phyloP scores from a whole-genome alignment of 2,329 filamentous ascomycete species.

The Botrytis byssoidea region DNA sequence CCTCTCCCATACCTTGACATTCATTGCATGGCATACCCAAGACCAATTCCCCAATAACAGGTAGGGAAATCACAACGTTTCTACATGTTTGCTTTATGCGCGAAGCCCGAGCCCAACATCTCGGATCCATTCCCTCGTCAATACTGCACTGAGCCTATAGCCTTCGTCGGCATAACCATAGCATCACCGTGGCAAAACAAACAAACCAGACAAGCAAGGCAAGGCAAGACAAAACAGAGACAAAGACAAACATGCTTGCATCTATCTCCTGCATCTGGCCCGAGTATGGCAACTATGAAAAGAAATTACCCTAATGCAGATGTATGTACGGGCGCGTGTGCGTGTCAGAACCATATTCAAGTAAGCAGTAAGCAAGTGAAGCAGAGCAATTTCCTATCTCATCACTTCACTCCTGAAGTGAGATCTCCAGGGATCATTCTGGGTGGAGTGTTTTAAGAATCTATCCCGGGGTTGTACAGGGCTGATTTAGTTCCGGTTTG shows the following conservation, averaged over 20 bases:
- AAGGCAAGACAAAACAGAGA: background rate
- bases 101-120: constrained; percentile 9
- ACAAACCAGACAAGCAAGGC: background rate
- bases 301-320: constrained; percentile 16
- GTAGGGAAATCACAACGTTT: background rate
- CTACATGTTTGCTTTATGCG: constrained; percentile 5
- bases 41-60: background rate
- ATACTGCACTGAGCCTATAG: background rate
- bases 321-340: constrained; percentile 10
- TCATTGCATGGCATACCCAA: background rate
- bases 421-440: background rate
- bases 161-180: constrained; percentile 2
- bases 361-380: background rate
- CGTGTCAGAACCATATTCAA: constrained; percentile 19
- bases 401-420: background rate
- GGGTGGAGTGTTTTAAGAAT: background rate
- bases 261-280: background rate
- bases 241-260: constrained; percentile 13
- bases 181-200: constrained; percentile 2
- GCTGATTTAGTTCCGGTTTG: background rate
- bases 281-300: constrained; percentile 1
- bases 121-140: background rate
- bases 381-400: constrained; percentile 7
- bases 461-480: constrained; percentile 6
- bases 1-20: background rate